Percentiles rank a stretch among this genome's conserved stretches.
phyloP scores from a whole-genome alignment of 768 basidiomycete species.

The Asterophora lycoperdoides region DNA sequence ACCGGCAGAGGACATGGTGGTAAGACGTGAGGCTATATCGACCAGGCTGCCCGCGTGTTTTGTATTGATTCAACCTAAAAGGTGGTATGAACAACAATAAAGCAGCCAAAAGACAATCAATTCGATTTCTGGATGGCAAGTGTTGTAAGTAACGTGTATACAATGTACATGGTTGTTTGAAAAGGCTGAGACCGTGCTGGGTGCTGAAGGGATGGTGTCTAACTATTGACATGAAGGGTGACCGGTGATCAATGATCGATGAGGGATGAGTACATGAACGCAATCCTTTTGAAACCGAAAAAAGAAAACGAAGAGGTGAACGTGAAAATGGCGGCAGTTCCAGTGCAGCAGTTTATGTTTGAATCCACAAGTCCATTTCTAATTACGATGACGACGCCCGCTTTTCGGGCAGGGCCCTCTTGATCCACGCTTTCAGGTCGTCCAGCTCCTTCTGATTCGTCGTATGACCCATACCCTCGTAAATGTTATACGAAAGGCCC shows the following conservation, averaged over 20 bases:
- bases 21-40: too few relatives aligned
- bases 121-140: not conserved
- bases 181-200: conserved; percentile 1
- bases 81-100: too few relatives aligned
- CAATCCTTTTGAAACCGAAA: not conserved
- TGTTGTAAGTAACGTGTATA: not conserved
- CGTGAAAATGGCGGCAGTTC: not conserved
- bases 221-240: not conserved
- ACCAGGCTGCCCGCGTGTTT: too few relatives aligned
- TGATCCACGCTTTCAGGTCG: conserved; percentile 70
- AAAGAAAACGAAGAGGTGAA: conserved; percentile 1
- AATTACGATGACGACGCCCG: not conserved
- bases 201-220: conserved; percentile 4
- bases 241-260: too few relatives aligned
- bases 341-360: conserved; percentile 1
- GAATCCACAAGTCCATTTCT: too few relatives aligned
- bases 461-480: conserved; percentile 65
- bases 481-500: conserved; percentile 66
- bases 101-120: not conserved
- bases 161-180: conserved; percentile 1
- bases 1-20: not conserved
- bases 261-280: not conserved
- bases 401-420: conserved; percentile 43
- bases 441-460: conserved; percentile 60
- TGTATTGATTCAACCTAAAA: too few relatives aligned